A percentile compares a stretch with the other conserved stretches of the same genome.
phyloP scores from a whole-genome alignment of 202 grass and related monocot genomes.

The Elaeis oleifera region DNA sequence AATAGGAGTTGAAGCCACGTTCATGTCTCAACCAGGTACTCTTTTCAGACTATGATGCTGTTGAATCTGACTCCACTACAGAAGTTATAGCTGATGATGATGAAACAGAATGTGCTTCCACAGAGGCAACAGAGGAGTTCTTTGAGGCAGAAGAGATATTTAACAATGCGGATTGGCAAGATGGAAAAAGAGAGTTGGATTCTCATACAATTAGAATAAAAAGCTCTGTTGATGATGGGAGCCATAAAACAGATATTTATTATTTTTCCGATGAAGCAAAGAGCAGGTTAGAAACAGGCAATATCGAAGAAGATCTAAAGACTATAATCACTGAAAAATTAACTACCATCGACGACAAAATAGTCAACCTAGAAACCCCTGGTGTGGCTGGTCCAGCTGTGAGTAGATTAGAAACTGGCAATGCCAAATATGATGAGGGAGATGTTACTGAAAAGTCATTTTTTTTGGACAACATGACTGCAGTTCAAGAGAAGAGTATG shows the following conservation, averaged over 20 bases:
- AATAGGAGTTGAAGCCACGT: not conserved
- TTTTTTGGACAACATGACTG: conserved; percentile 36
- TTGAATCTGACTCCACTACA: not conserved
- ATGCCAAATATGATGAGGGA: conserved; percentile 12
- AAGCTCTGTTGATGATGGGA: conserved; percentile 27
- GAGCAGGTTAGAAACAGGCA: conserved; percentile 16
- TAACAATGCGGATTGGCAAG: conserved; percentile 31
- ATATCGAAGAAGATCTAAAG: conserved; percentile 38
- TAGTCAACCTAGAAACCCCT: not conserved
- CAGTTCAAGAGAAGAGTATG: conserved; percentile 30
- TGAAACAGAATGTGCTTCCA: not conserved
- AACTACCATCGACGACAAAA: conserved; percentile 23
- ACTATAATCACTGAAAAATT: conserved; percentile 35
- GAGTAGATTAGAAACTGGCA: not conserved
- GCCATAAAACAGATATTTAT: conserved; percentile 26
- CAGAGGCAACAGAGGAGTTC: conserved; percentile 1
- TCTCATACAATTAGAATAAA: conserved; percentile 31
- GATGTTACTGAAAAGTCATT: conserved; percentile 35
- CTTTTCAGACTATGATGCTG: not conserved
- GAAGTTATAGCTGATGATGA: not conserved
- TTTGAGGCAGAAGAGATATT: conserved; percentile 3
- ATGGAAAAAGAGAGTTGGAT: conserved; percentile 72
- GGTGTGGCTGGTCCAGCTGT: not conserved
- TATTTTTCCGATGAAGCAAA: conserved; percentile 23
- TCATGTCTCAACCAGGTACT: not conserved